These are phyloP conservation scores for Suhomyces kilbournensis DNA, from an alignment of 805 yeast species.

Conservation along the genomic window DNA sequence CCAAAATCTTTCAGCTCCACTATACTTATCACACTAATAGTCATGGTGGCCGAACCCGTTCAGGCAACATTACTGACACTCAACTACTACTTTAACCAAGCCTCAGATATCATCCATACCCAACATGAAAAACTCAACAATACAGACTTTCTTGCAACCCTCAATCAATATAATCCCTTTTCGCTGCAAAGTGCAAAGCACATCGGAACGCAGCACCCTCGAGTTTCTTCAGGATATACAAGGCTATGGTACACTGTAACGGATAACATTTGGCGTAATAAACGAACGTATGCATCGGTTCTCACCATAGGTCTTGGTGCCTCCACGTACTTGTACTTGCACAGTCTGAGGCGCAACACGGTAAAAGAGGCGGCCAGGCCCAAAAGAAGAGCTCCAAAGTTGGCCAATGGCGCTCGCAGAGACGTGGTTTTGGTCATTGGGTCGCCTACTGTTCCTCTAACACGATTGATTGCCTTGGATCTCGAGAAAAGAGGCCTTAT, in stretches of 20 bases:
- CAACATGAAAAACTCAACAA: conserved; percentile 22
- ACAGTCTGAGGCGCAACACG: background rate
- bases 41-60: conserved; percentile 47
- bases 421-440: conserved; percentile 77
- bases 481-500: conserved; percentile 78
- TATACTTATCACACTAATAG: background rate
- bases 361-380: conserved; percentile 2
- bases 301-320: conserved; percentile 27
- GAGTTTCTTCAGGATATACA: background rate
- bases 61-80: conserved; percentile 34
- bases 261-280: background rate
- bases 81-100: conserved; percentile 17
- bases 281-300: conserved; percentile 8
- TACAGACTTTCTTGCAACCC: conserved; percentile 11
- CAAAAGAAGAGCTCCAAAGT: conserved; percentile 56
- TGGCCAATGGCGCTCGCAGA: conserved; percentile 67
- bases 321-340: conserved; percentile 10
- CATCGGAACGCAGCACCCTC: background rate
- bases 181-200: background rate
- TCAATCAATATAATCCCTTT: conserved; percentile 11
- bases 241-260: background rate
- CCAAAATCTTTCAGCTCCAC: background rate
- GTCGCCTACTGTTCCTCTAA: conserved; percentile 71
- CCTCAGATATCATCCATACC: conserved; percentile 19
- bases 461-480: conserved; percentile 67